Evolutionary conservation across 148 eudicot species (phyloP).

Genomic region (Nepenthes mirabilis): DNA sequence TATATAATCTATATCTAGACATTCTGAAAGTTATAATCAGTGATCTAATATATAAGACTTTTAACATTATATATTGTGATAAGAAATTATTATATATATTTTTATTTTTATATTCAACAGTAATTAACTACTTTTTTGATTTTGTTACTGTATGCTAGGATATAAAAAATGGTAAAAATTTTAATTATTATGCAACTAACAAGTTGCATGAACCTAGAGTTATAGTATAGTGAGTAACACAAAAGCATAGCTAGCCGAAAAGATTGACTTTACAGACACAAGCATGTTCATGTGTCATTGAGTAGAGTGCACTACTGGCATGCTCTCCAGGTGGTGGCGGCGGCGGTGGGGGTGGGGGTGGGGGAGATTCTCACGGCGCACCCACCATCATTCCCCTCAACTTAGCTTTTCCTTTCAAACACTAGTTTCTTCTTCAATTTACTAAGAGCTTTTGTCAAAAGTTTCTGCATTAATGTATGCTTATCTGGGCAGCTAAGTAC

Average conservation of each 20-base stretch:
- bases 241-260: slow-evolving; percentile 28
- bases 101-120: too few species aligned
- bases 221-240: not conserved
- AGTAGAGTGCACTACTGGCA: slow-evolving; percentile 70
- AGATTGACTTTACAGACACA: slow-evolving; percentile 31
- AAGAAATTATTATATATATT: too few species aligned
- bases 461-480: too few species aligned
- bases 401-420: not conserved
- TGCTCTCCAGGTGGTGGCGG: slow-evolving; percentile 4
- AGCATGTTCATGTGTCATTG: slow-evolving; percentile 39
- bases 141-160: too few species aligned
- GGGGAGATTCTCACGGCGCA: slow-evolving; percentile 12
- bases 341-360: slow-evolving; percentile 5
- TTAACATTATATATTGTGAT: too few species aligned
- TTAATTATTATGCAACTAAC: not conserved
- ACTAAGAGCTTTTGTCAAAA: too few species aligned
- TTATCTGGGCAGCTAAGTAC: too few species aligned
- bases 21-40: slow-evolving; percentile 3
- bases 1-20: not conserved
- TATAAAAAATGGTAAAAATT: too few species aligned
- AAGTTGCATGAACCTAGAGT: not conserved
- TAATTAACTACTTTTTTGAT: too few species aligned
- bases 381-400: slow-evolving; percentile 6
- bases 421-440: too few species aligned
- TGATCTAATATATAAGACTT: too few species aligned